Base-by-base conservation (phyloP, 2,329 filamentous ascomycete species). In the Daldinia sp. region DNA sequence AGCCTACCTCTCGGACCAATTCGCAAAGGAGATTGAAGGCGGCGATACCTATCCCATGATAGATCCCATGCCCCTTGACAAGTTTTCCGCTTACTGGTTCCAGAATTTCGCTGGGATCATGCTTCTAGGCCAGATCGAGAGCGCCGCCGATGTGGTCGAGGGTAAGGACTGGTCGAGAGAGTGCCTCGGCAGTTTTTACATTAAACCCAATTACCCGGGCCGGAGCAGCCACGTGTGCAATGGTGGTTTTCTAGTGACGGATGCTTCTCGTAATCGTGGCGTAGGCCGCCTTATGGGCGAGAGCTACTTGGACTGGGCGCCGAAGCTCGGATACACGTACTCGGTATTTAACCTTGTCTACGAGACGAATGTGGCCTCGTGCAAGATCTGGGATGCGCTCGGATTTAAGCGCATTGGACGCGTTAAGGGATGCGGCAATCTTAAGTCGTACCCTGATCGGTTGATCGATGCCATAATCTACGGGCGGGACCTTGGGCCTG, bases 331-430 rank as follows among this genome's bases (percentile, higher is more conserved):
- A 54, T 97, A 97, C 82, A 92, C 91, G 0, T 97, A 97, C 83
- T 94, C 92, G 44, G 93, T 97, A 70, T 97, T 97, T 86, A 97
- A 97, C 80, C 87, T 97, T 56, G 94, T 97, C 6, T 97, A 97
- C 82, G 94, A 97, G 84, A 97, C 92, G 72, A 97, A 97, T 80
- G 91, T 96, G 26, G 94, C 92, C 0, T 95, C 92, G 35, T 94
- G 93, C 79, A 90, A 92, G 70, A 94, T 97, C 76, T 97, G 94
- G 94, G 94, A 97, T 80, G 92, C 91, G 1, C 87, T 97, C 33
- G 93, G 93, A 66, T 97, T 97, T 84, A 96, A 97, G 85, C 90
- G 94, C 65, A 96, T 97, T 77, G 94, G 94, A 20, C 89, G 92
- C 59, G 91, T 97, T 74, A 91, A 91, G 75, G 89, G 87, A 46